Base-by-base conservation (phyloP, 768 basidiomycete species). In the Termitomyces sp. region DNA sequence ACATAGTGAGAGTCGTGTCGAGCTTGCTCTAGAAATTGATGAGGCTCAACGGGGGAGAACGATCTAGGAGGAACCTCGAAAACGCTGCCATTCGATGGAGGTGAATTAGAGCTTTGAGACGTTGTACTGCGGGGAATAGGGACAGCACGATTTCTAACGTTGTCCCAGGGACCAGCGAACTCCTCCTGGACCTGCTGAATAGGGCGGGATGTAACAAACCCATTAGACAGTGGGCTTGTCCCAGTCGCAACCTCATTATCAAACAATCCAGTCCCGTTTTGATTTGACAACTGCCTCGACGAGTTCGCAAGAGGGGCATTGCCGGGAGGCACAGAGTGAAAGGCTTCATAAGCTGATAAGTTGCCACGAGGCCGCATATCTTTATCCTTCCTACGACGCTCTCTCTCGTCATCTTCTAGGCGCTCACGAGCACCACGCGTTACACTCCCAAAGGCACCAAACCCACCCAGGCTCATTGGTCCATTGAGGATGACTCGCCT, bases 261-360 rank as follows among this genome's bases (percentile, higher is more conserved):
- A 30, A 50, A 60, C 36, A 67, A 36, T 18, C 57, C 63, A 13
- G 57, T 59, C 38, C 67, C 67, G 40, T 55, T 66, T n/a, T 69
- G 50, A 26, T 63, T 67, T 3, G 76, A 71, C 4, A 68, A 61
- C 61, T 76, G 75, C 56, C 76, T 66, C 18, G 77, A 75, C 2
- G 56, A 52, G 2, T 55, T 53, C 30, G 26, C 11, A 13, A 35
- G 36, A 13, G 56, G 56, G 18, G 48, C 62, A 7, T 59, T 55
- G 5, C 64, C 72, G 28, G 75, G 40, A 46, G 73, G 76, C 1
- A 86, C 79, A 1, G 85, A 83, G 67, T 92, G 86, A 74, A 92
- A 94, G 2, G 90, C 87, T 65, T 94, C 91, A 66, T 82, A 92
- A 1, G 87, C 81, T 24, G 76, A 74, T 2, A 80, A 66, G 62